phyloP scores from a whole-genome alignment of 345 rosid genomes.

The Microthlaspi erraticum region DNA sequence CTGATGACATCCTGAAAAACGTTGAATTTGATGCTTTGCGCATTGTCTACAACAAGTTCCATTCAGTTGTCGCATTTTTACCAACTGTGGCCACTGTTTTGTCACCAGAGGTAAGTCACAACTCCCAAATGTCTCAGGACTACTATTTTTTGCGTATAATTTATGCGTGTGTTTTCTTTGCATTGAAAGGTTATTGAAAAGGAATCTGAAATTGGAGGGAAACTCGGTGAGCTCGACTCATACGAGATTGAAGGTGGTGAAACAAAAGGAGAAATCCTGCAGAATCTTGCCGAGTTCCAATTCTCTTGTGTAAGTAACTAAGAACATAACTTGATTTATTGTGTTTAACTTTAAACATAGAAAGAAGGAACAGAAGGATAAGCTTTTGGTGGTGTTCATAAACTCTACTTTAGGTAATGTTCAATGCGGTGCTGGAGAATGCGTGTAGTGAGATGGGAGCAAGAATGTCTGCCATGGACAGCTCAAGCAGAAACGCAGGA shows the following conservation, averaged over 20 bases:
- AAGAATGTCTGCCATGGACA: conserved; percentile 96
- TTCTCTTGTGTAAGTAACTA: conserved; percentile 87
- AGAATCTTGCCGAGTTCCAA: conserved; percentile 93
- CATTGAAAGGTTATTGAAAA: conserved; percentile 70
- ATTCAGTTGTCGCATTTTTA: conserved; percentile 71
- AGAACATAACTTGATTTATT: background rate
- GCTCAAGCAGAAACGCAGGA: conserved; percentile 98
- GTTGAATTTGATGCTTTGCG: conserved; percentile 92
- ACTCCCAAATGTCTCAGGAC: conserved; percentile 34
- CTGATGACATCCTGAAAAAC: conserved; percentile 95
- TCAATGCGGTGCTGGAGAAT: conserved; percentile 95
- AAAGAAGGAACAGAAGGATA: conserved; percentile 9
- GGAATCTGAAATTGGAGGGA: conserved; percentile 87
- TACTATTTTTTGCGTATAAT: background rate
- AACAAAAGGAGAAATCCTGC: conserved; percentile 90
- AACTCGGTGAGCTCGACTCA: conserved; percentile 85
- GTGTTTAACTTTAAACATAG: background rate
- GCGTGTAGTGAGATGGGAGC: conserved; percentile 87
- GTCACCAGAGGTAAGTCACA: conserved; percentile 77
- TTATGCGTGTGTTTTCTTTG: too few species aligned
- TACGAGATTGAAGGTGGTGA: conserved; percentile 98
- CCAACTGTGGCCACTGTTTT: conserved; percentile 84
- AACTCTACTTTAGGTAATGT: conserved; percentile 59
- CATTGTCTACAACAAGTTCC: conserved; percentile 91
- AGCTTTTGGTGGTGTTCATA: background rate